These are phyloP conservation scores for Spergularia bocconei DNA, from an alignment of 148 eudicot species.

Conservation along the genomic window DNA sequence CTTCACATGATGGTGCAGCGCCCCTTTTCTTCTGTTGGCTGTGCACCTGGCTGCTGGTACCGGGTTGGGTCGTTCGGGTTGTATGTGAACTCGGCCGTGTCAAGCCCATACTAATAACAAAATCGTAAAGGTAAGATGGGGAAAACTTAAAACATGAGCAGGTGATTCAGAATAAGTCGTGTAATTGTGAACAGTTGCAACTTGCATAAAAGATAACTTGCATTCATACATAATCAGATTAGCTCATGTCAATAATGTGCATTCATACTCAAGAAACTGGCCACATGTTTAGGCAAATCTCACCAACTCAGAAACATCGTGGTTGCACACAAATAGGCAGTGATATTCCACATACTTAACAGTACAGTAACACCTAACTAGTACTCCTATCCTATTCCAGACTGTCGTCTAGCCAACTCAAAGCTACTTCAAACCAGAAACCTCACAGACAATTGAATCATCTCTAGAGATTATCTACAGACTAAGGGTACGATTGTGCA, in stretches of 20 bases:
- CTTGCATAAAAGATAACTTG: too few relatives aligned
- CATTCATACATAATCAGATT: too few relatives aligned
- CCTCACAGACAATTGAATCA: too few relatives aligned
- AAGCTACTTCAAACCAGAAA: not conserved
- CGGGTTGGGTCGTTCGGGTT: conserved; percentile 71
- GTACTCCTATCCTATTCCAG: too few relatives aligned
- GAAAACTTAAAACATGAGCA: not conserved
- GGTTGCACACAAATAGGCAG: not conserved
- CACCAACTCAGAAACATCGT: too few relatives aligned
- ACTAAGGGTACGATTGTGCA: not conserved
- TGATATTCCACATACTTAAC: not conserved
- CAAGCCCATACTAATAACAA: conserved; percentile 76
- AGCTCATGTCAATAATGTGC: too few relatives aligned
- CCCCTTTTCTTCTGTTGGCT: conserved; percentile 55
- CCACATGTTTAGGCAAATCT: too few relatives aligned
- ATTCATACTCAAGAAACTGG: too few relatives aligned
- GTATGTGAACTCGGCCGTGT: conserved; percentile 92
- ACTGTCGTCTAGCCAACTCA: not conserved
- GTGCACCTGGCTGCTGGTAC: conserved; percentile 56
- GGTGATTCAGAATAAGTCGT: not conserved
- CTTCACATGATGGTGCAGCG: conserved; percentile 83
- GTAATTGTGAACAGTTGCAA: not conserved
- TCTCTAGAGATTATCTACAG: too few relatives aligned
- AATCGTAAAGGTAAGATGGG: conserved; percentile 6
- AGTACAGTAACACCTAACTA: too few relatives aligned